Percentiles rank a stretch among this genome's conserved stretches.
Evolutionary conservation across 2,329 filamentous ascomycete species (phyloP).

Genomic region (Zalaria sp.): DNA sequence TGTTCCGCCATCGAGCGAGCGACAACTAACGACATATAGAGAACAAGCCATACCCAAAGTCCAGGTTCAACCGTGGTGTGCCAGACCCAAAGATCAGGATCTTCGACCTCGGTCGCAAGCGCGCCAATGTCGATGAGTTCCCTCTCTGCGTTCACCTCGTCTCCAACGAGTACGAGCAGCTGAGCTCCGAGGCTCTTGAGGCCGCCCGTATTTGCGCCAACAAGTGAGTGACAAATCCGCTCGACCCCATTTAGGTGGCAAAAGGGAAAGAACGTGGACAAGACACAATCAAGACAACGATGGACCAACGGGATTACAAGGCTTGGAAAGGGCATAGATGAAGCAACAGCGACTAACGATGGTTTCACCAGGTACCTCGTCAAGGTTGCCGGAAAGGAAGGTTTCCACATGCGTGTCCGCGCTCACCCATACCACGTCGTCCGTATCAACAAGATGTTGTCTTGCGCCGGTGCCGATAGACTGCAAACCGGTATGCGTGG

Average conservation of each 20-base stretch:
- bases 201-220: conserved; percentile 99
- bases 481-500: conserved; percentile 99
- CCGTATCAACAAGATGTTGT: conserved; percentile 99
- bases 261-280: too few species aligned
- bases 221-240: conserved; percentile 48
- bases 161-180: conserved; percentile 99
- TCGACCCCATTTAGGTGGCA: too few species aligned
- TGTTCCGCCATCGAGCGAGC: neutral
- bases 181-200: conserved; percentile 98
- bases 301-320: too few species aligned
- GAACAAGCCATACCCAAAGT: conserved; percentile 82
- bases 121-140: conserved; percentile 98
- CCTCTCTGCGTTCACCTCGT: conserved; percentile 98
- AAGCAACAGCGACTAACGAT: conserved; percentile 7
- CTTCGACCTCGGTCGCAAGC: conserved; percentile 63
- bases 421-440: conserved; percentile 99
- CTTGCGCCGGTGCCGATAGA: conserved; percentile 99
- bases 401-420: conserved; percentile 59
- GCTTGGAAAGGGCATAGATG: neutral
- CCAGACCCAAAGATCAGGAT: conserved; percentile 39
- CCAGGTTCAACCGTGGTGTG: conserved; percentile 99
- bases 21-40: conserved; percentile 1
- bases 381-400: conserved; percentile 56
- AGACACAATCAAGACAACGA: too few species aligned
- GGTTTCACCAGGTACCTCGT: conserved; percentile 43